Conservation (phyloP, 2,329 filamentous ascomycete genomes). For the Macrophomina phaseolina region DNA sequence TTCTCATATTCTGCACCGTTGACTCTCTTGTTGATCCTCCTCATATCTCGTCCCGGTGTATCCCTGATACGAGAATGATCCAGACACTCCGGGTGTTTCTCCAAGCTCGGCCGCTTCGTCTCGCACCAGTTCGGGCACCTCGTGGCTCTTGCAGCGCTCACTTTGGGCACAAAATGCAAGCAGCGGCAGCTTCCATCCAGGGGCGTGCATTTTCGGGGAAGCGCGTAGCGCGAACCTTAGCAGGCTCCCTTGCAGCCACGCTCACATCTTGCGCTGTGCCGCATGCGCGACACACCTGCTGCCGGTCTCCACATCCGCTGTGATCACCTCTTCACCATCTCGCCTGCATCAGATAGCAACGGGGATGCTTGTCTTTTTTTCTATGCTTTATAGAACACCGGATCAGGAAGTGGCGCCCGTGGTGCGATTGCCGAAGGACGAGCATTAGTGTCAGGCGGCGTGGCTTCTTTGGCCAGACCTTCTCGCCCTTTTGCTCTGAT, state of each 20-base stretch:
- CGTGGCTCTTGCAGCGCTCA: not conserved
- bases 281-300: conserved; percentile 18
- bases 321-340: not conserved
- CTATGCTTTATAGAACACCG: not conserved
- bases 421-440: not conserved
- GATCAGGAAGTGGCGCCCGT: not conserved
- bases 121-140: not conserved
- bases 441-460: not conserved
- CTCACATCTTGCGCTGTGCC: not conserved
- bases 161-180: not conserved
- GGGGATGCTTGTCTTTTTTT: not conserved
- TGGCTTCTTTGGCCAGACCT: not conserved
- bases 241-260: not conserved
- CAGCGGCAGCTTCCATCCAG: not conserved
- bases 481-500: not conserved
- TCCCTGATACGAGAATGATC: not conserved
- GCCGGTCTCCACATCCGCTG: not conserved
- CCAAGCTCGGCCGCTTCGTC: not conserved
- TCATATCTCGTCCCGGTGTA: not conserved
- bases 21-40: not conserved
- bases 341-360: not conserved
- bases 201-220: conserved; percentile 5
- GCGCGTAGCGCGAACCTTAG: conserved; percentile 18
- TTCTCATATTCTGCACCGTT: not conserved
- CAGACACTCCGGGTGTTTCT: not conserved